Conservation (phyloP, 2,329 filamentous ascomycete genomes). For the Coleophoma eucalyptorum region DNA sequence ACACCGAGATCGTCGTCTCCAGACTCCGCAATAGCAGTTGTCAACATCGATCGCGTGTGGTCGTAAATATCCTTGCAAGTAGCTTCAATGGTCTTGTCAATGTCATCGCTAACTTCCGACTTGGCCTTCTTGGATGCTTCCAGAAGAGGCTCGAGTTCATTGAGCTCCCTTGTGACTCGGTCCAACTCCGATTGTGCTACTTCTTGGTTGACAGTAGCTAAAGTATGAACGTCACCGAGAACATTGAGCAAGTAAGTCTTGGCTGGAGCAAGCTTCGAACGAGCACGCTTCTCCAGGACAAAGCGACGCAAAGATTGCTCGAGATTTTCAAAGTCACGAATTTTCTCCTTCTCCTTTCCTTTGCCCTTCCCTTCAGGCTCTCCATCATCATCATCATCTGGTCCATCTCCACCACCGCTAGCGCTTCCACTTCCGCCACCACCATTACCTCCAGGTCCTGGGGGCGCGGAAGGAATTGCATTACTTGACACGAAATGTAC, state of each 20-base stretch:
- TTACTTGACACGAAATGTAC: conserved; percentile 99
- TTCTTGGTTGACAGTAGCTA: conserved; percentile 84
- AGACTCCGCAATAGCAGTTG: conserved; percentile 69
- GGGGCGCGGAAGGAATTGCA: conserved; percentile 69
- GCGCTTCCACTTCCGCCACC: conserved; percentile 52
- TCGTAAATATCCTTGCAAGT: conserved; percentile 84
- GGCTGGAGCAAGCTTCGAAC: conserved; percentile 92
- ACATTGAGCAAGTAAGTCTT: conserved; percentile 95
- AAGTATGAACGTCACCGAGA: conserved; percentile 76
- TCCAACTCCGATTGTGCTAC: conserved; percentile 83
- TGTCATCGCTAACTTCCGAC: conserved; percentile 73
- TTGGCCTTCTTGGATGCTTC: conserved; percentile 81
- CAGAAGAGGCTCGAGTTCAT: conserved; percentile 78
- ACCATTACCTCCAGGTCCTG: conserved; percentile 49
- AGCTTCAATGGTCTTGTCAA: conserved; percentile 78
- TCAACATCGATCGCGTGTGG: conserved; percentile 73
- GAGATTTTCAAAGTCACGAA: conserved; percentile 83
- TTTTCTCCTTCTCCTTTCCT: conserved; percentile 83
- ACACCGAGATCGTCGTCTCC: conserved; percentile 78
- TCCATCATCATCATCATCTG: conserved; percentile 39
- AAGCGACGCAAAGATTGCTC: conserved; percentile 89
- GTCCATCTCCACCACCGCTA: conserved; percentile 44
- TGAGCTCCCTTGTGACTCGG: conserved; percentile 75
- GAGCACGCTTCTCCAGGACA: conserved; percentile 90
- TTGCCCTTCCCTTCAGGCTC: conserved; percentile 63